Evolutionary conservation across 192 early-diverging fungal species (phyloP).

Genomic region (Coemansia sp.): DNA sequence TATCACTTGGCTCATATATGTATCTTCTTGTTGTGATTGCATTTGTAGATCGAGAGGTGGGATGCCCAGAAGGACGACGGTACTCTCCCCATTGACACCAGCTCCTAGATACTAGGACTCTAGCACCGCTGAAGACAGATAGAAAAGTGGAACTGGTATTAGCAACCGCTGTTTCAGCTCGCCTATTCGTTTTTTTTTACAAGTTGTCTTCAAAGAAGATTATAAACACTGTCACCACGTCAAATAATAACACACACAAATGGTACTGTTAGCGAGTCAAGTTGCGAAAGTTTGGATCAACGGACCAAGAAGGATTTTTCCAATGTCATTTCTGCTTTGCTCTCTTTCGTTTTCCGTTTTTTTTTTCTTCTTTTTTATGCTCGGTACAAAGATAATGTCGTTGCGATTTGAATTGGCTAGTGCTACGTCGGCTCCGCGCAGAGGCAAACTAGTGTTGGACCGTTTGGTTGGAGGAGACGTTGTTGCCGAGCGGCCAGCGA

Average conservation of each 20-base stretch:
- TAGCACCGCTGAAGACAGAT: background rate
- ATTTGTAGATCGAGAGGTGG: constrained; percentile 56
- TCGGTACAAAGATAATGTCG: constrained; percentile 24
- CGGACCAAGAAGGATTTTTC: background rate
- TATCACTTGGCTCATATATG: background rate
- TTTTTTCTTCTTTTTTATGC: background rate
- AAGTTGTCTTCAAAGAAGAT: background rate
- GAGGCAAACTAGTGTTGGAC: constrained; percentile 28
- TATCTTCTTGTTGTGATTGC: background rate
- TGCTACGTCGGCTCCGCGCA: constrained; percentile 20
- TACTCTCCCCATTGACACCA: constrained; percentile 41
- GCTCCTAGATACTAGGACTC: constrained; percentile 4
- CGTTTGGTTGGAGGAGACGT: background rate
- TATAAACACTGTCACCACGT: background rate
- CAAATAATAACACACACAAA: no score
- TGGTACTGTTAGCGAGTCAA: no score
- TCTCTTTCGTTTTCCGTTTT: background rate
- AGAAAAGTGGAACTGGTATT: background rate
- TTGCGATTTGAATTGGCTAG: constrained; percentile 38
- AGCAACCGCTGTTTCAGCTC: background rate
- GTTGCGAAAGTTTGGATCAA: no score
- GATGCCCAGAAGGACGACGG: constrained; percentile 54
- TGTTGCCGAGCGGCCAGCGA: background rate
- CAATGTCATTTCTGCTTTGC: background rate
- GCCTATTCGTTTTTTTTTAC: background rate